Conservation (phyloP, 2,329 filamentous ascomycete species). For the Neonectria magnoliae region DNA sequence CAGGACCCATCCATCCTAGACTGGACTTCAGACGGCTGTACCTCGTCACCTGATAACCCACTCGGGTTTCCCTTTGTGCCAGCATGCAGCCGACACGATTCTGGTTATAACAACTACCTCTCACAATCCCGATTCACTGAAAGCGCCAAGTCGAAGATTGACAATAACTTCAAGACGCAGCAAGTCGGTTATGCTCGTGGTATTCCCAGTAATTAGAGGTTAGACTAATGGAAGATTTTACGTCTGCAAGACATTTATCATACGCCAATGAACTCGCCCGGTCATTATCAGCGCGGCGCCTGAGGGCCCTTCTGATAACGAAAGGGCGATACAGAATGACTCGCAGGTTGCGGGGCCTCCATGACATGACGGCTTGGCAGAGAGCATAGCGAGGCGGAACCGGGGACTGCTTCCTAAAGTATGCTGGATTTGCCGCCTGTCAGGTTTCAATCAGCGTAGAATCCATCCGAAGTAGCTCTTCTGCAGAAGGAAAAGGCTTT, state of each 20-base stretch:
- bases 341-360: conserved; percentile 56
- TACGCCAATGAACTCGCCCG: conserved; percentile 35
- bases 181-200: conserved; percentile 51
- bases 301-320: conserved; percentile 51
- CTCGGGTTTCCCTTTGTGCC: conserved; percentile 53
- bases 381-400: conserved; percentile 47
- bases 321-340: conserved; percentile 60
- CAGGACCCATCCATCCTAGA: conserved; percentile 50
- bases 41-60: conserved; percentile 53
- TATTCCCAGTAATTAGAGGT: conserved; percentile 52
- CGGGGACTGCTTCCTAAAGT: conserved; percentile 46
- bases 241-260: conserved; percentile 51
- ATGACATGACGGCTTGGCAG: conserved; percentile 54
- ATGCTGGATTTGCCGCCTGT: conserved; percentile 48
- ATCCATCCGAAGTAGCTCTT: conserved; percentile 54
- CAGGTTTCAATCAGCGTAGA: conserved; percentile 51
- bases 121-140: conserved; percentile 57
- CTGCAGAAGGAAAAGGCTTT: conserved; percentile 52
- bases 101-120: conserved; percentile 64
- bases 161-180: conserved; percentile 58
- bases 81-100: conserved; percentile 64
- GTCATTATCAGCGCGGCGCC: conserved; percentile 30
- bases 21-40: conserved; percentile 55
- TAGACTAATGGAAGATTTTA: conserved; percentile 51
- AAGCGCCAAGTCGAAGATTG: conserved; percentile 53